phyloP scores from a whole-genome alignment of 2,329 filamentous ascomycete genomes.

The Lecanicillium sp. region DNA sequence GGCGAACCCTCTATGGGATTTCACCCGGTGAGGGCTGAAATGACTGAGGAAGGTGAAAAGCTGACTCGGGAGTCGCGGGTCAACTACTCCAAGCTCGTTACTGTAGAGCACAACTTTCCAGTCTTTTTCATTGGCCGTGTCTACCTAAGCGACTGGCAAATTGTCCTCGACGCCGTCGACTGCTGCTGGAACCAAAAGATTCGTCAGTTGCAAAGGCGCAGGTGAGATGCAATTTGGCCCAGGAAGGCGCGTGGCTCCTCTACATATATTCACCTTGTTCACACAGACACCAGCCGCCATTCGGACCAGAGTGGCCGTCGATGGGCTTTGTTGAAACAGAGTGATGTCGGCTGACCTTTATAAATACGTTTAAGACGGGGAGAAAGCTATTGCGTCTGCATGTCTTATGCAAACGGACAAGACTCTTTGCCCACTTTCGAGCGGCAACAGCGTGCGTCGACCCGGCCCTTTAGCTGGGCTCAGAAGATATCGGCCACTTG shows the following conservation, averaged over 20 bases:
- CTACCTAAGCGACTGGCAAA: slow-evolving; percentile 27
- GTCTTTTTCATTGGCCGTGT: slow-evolving; percentile 50
- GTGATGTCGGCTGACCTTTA: too few species aligned
- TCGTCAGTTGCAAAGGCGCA: slow-evolving; percentile 21
- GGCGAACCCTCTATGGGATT: slow-evolving; percentile 42
- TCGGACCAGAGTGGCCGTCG: too few species aligned
- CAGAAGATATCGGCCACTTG: too few species aligned
- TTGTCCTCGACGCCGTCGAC: slow-evolving; percentile 37
- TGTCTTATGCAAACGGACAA: too few species aligned
- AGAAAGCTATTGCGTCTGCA: too few species aligned
- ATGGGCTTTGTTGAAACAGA: too few species aligned
- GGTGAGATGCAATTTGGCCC: slow-evolving; percentile 10
- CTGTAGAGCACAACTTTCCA: slow-evolving; percentile 48
- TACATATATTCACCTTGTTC: not conserved
- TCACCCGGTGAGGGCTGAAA: slow-evolving; percentile 32
- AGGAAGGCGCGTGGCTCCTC: slow-evolving; percentile 7
- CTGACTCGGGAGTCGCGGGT: slow-evolving; percentile 43
- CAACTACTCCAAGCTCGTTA: slow-evolving; percentile 49
- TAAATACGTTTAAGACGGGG: too few species aligned
- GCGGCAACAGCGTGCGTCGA: too few species aligned
- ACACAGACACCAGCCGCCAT: not conserved
- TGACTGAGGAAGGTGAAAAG: slow-evolving; percentile 34
- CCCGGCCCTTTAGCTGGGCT: too few species aligned
- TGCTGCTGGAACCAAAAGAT: slow-evolving; percentile 40
- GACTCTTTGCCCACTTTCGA: too few species aligned